Evolutionary conservation across 2,329 filamentous ascomycete genomes (phyloP).

Genomic region (Hypoxylon sp.): DNA sequence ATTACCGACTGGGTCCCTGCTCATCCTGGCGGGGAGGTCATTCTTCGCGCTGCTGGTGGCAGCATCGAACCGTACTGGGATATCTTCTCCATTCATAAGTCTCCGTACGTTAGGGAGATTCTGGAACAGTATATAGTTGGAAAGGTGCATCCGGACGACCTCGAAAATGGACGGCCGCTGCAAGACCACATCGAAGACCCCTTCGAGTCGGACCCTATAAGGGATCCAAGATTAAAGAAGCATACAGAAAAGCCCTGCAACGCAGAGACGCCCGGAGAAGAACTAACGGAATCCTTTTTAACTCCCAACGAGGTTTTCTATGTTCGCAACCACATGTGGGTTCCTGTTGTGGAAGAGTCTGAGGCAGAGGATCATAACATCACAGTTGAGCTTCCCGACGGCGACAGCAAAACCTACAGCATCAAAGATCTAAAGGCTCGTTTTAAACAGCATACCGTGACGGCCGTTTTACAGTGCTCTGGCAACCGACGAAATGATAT

Average conservation of each 20-base stretch:
- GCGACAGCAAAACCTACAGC: conserved; percentile 59
- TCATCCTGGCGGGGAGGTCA: conserved; percentile 78
- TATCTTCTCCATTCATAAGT: conserved; percentile 78
- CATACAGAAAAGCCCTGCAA: conserved; percentile 65
- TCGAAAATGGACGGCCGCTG: conserved; percentile 70
- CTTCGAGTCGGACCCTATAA: conserved; percentile 60
- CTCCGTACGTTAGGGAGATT: conserved; percentile 74
- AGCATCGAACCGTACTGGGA: conserved; percentile 79
- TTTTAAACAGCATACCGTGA: conserved; percentile 61
- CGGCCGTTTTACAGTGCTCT: conserved; percentile 64
- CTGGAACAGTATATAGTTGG: conserved; percentile 76
- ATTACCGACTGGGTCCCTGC: conserved; percentile 78
- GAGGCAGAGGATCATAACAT: conserved; percentile 57
- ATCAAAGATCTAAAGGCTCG: conserved; percentile 61
- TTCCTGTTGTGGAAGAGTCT: conserved; percentile 56
- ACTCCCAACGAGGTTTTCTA: conserved; percentile 63
- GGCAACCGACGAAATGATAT: conserved; percentile 64
- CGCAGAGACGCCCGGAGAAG: conserved; percentile 62
- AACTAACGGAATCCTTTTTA: conserved; percentile 61
- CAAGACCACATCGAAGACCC: conserved; percentile 72
- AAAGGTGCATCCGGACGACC: conserved; percentile 70
- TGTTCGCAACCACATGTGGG: conserved; percentile 66
- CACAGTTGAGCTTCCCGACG: conserved; percentile 61
- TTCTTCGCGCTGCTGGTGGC: conserved; percentile 75
- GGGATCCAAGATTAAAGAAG: conserved; percentile 59